phyloP scores from a whole-genome alignment of 352 stramenopile species.

The Globisporangium yorkense region DNA sequence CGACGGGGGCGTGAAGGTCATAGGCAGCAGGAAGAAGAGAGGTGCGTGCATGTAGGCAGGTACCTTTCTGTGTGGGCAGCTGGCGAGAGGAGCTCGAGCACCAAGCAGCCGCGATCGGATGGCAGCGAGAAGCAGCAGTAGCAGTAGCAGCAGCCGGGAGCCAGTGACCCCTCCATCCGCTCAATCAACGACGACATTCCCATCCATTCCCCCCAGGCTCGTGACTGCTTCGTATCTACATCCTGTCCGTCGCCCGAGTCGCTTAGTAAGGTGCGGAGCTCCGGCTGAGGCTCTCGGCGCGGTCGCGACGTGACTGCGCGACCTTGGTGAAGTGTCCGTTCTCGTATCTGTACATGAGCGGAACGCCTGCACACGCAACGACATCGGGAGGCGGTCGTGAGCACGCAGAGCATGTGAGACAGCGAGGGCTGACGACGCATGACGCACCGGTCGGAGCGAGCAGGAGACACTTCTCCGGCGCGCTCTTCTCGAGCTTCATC shows the following conservation, averaged over 20 bases:
- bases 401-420: neutral
- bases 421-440: neutral
- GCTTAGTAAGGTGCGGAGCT: conserved; percentile 67
- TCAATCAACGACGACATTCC: neutral
- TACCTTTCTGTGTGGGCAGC: neutral
- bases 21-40: neutral
- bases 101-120: neutral
- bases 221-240: conserved; percentile 5
- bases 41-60: neutral
- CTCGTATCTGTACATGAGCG: conserved; percentile 80
- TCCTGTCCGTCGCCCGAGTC: neutral
- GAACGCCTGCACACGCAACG: conserved; percentile 36
- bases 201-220: neutral
- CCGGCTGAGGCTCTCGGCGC: conserved; percentile 65
- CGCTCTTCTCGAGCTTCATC: conserved; percentile 81
- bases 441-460: conserved; percentile 62
- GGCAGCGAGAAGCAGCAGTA: neutral
- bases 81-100: no score
- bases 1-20: conserved; percentile 13
- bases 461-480: conserved; percentile 64
- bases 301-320: conserved; percentile 61
- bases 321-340: conserved; percentile 68
- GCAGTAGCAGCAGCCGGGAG: no score
- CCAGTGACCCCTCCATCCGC: no score
- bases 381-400: neutral